Conservation (phyloP, 371 early-diverging fungal species). For the Mortierella sp. region DNA sequence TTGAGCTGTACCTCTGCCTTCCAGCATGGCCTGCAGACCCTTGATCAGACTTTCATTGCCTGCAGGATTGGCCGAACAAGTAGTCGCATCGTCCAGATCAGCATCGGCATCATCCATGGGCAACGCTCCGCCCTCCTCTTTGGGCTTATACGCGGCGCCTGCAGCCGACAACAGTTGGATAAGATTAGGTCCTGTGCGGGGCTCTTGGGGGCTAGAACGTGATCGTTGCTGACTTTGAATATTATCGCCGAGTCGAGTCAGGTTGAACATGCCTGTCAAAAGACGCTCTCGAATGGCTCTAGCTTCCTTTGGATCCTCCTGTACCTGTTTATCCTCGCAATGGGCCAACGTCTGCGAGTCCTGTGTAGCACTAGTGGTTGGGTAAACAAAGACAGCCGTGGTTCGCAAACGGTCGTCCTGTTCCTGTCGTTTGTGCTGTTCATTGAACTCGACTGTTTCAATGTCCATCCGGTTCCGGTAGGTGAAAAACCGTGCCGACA, state of each 20-base stretch:
- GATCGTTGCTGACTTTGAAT: no score
- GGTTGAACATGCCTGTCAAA: constrained; percentile 54
- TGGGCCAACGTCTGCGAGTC: background rate
- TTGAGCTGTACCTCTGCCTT: constrained; percentile 13
- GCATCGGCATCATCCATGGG: no score
- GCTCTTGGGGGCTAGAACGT: no score
- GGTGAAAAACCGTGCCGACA: constrained; percentile 80
- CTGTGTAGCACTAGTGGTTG: background rate
- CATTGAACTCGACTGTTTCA: constrained; percentile 4
- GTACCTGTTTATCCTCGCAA: background rate
- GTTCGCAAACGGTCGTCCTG: background rate
- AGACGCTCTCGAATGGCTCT: background rate
- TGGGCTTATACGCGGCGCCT: no score
- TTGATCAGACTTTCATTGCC: background rate
- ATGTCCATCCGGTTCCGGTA: background rate
- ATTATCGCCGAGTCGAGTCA: constrained; percentile 13
- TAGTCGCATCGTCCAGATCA: no score
- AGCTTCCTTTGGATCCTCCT: background rate
- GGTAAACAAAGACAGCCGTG: background rate
- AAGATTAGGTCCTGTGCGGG: no score
- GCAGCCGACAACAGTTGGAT: no score
- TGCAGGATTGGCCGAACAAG: no score
- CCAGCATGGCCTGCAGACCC: constrained; percentile 6
- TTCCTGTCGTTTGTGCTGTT: background rate
- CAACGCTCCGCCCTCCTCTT: no score